A percentile compares a stretch with the other conserved stretches of the same genome.
phyloP scores from a whole-genome alignment of 441 rosid species.

The Euphorbia schlechtendalii region DNA sequence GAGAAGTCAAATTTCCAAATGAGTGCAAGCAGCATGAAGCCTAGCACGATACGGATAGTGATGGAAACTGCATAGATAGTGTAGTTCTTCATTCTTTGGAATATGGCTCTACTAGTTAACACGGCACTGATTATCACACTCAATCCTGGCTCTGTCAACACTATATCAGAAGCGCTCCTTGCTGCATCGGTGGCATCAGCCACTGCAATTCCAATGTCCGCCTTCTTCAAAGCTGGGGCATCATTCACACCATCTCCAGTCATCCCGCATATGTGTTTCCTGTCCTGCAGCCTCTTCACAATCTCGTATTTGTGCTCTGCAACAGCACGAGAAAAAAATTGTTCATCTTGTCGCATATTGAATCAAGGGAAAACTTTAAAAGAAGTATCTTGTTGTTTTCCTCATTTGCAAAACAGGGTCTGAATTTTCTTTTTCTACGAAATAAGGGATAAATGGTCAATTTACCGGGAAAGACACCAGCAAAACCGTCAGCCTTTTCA shows the following conservation, averaged over 20 bases:
- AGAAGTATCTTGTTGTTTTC: too few species aligned
- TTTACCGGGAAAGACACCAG: conserved; percentile 93
- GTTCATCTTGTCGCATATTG: not conserved
- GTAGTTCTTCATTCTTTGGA: conserved; percentile 98
- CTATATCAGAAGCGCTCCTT: conserved; percentile 85
- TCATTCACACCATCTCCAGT: conserved; percentile 96
- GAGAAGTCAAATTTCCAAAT: conserved; percentile 93
- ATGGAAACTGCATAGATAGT: conserved; percentile 95
- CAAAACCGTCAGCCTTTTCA: conserved; percentile 88
- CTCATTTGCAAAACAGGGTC: too few species aligned
- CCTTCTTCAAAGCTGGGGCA: conserved; percentile 85
- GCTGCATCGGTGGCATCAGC: conserved; percentile 96
- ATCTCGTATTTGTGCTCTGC: conserved; percentile 90
- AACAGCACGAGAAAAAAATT: not conserved
- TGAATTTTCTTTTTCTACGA: too few species aligned
- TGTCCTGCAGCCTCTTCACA: conserved; percentile 76
- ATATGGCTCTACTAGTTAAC: conserved; percentile 85
- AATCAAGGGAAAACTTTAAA: too few species aligned
- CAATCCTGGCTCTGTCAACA: conserved; percentile 86
- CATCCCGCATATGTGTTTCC: conserved; percentile 91
- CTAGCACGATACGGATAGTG: conserved; percentile 87
- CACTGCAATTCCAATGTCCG: conserved; percentile 89
- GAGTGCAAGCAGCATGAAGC: conserved; percentile 81
- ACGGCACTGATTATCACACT: conserved; percentile 89
- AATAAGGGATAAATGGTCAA: too few species aligned